These are phyloP conservation scores for Hibiscus trionum DNA, from an alignment of 345 rosid genomes.

Conservation along the genomic window DNA sequence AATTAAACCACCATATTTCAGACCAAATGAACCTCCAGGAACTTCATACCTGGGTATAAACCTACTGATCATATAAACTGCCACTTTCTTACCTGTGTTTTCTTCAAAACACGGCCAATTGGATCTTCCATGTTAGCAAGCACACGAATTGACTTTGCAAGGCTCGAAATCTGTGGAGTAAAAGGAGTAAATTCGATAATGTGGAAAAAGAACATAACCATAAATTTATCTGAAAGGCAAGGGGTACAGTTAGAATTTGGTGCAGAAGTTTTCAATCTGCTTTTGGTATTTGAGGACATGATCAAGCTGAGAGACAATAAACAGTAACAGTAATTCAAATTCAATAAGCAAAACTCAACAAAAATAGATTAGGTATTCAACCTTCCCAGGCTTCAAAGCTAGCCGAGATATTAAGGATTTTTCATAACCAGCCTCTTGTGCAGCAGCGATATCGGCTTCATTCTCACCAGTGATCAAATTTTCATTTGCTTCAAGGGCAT, in stretches of 20 bases:
- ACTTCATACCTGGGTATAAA: not conserved
- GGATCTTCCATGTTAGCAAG: constrained; percentile 98
- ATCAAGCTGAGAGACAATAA: constrained; percentile 6
- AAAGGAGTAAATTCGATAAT: constrained; percentile 6
- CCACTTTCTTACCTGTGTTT: constrained; percentile 63
- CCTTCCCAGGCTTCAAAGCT: constrained; percentile 88
- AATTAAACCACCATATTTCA: not conserved
- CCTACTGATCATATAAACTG: not conserved
- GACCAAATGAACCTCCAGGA: not conserved
- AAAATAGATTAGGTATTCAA: constrained; percentile 12
- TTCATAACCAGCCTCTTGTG: constrained; percentile 66
- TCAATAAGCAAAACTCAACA: not conserved
- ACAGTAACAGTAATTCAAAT: not conserved
- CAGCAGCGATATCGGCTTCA: constrained; percentile 75
- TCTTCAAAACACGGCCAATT: constrained; percentile 71
- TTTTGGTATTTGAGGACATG: not conserved
- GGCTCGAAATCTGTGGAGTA: constrained; percentile 57
- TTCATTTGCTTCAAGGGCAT: constrained; percentile 77
- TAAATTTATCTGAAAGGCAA: not conserved
- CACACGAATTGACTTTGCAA: constrained; percentile 65
- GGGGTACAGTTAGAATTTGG: not conserved
- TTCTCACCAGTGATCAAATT: constrained; percentile 56
- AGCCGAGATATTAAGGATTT: constrained; percentile 74
- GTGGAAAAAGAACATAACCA: not conserved
- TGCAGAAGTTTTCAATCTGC: not conserved